Percentiles rank a stretch among this genome's conserved stretches.
Evolutionary conservation across 345 rosid species (phyloP).

Genomic region (Sisymbrium irio): DNA sequence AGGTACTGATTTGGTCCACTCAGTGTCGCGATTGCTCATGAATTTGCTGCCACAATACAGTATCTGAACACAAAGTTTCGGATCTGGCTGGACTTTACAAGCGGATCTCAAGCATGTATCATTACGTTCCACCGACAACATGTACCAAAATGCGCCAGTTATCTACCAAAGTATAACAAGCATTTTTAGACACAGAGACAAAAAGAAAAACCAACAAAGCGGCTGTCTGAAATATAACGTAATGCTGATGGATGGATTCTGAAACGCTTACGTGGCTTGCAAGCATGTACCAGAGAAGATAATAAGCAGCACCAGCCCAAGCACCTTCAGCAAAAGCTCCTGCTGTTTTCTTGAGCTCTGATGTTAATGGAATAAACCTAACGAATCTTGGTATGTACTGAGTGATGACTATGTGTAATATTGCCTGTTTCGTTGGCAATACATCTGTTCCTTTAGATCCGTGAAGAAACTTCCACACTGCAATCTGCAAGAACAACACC

Average conservation of each 20-base stretch:
- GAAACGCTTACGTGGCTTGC: constrained; percentile 71
- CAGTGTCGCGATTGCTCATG: constrained; percentile 38
- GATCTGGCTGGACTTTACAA: constrained; percentile 39
- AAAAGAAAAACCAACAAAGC: background rate
- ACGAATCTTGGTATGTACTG: constrained; percentile 78
- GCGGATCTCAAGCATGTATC: constrained; percentile 68
- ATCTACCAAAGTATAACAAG: constrained; percentile 44
- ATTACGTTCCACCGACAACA: constrained; percentile 76
- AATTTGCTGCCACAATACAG: constrained; percentile 68
- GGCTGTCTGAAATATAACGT: background rate
- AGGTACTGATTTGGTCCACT: constrained; percentile 50
- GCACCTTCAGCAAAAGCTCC: constrained; percentile 87
- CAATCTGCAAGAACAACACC: constrained; percentile 44
- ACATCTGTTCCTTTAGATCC: constrained; percentile 59
- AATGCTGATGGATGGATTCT: background rate
- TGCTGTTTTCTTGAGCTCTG: constrained; percentile 78
- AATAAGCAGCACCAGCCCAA: constrained; percentile 81
- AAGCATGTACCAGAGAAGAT: constrained; percentile 84
- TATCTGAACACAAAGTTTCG: constrained; percentile 43
- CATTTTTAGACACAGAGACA: background rate
- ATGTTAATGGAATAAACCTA: constrained; percentile 69
- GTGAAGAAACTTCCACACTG: constrained; percentile 65
- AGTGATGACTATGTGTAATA: constrained; percentile 52
- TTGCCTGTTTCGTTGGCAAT: constrained; percentile 53
- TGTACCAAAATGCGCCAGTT: constrained; percentile 83